phyloP scores from a whole-genome alignment of 768 basidiomycete genomes.

The Termitomyces bulborhizus region DNA sequence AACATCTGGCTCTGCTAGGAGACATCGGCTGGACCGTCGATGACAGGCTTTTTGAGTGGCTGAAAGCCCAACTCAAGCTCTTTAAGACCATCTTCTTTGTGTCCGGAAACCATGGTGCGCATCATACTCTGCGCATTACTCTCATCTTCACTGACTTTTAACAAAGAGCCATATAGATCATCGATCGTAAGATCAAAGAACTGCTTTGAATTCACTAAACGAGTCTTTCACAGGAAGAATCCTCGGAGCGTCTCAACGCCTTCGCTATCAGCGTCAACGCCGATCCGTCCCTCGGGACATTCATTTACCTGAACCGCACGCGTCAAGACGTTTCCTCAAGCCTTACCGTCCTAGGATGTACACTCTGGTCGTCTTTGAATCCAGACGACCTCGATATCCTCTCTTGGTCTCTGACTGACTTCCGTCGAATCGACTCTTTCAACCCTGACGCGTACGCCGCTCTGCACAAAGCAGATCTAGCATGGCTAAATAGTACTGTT shows the following conservation, averaged over 20 bases:
- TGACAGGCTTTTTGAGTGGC: conserved; percentile 25
- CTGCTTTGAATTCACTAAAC: not conserved
- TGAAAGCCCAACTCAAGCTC: conserved; percentile 20
- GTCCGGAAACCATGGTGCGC: conserved; percentile 24
- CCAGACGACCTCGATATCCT: conserved; percentile 21
- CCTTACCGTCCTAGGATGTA: conserved; percentile 34
- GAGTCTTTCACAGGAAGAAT: not conserved
- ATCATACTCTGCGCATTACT: too few species aligned
- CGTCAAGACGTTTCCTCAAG: conserved; percentile 25
- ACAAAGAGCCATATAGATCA: conserved; percentile 1
- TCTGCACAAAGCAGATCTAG: conserved; percentile 21
- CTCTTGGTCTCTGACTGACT: conserved; percentile 24
- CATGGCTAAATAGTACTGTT: conserved; percentile 25
- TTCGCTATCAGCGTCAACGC: not conserved
- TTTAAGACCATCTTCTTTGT: conserved; percentile 29
- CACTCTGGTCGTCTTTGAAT: conserved; percentile 29
- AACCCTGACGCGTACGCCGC: not conserved
- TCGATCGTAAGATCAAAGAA: not conserved
- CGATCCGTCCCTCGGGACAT: conserved; percentile 14
- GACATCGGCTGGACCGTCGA: conserved; percentile 29
- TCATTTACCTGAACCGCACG: conserved; percentile 26
- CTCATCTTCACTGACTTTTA: not conserved
- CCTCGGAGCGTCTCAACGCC: not conserved
- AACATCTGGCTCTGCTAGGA: conserved; percentile 27
- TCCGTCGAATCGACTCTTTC: conserved; percentile 23